These are phyloP conservation scores for Cystofilobasidium capitatum DNA, from an alignment of 768 basidiomycete genomes.

Conservation along the genomic window DNA sequence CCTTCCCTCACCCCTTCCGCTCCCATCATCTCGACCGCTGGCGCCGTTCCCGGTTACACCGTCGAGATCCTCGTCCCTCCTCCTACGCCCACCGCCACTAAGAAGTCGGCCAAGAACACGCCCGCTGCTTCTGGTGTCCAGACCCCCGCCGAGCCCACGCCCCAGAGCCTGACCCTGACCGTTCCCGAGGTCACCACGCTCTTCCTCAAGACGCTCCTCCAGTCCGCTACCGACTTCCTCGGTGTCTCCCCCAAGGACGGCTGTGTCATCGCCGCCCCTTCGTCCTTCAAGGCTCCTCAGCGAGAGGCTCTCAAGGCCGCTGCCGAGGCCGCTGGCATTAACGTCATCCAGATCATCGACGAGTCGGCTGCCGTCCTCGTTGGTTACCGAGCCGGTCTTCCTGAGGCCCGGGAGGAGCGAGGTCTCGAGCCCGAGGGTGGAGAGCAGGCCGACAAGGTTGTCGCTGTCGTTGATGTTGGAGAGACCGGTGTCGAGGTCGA, in stretches of 20 bases:
- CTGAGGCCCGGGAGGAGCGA: conserved; percentile 36
- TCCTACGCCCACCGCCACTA: conserved; percentile 44
- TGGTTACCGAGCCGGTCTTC: conserved; percentile 41
- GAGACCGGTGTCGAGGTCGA: conserved; percentile 40
- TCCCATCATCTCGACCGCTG: conserved; percentile 52
- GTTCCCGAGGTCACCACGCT: conserved; percentile 72
- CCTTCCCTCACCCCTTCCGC: conserved; percentile 44
- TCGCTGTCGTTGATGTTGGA: conserved; percentile 41
- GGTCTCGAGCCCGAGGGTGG: conserved; percentile 36
- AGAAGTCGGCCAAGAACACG: conserved; percentile 42
- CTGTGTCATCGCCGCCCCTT: conserved; percentile 73
- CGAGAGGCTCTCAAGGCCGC: conserved; percentile 61
- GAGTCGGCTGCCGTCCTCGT: conserved; percentile 67
- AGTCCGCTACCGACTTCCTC: conserved; percentile 84
- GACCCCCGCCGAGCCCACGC: conserved; percentile 48
- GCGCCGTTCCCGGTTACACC: conserved; percentile 72
- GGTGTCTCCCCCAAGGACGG: conserved; percentile 60
- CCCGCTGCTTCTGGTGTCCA: conserved; percentile 38
- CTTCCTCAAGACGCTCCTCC: conserved; percentile 72
- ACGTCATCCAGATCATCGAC: conserved; percentile 75
- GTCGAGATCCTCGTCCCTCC: conserved; percentile 71
- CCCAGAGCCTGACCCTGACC: conserved; percentile 60
- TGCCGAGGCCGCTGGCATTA: conserved; percentile 68
- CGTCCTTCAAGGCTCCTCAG: conserved; percentile 62
- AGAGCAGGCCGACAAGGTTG: conserved; percentile 38